Evolutionary conservation across 2,329 filamentous ascomycete species (phyloP).

Genomic region (Cordyceps javanica): DNA sequence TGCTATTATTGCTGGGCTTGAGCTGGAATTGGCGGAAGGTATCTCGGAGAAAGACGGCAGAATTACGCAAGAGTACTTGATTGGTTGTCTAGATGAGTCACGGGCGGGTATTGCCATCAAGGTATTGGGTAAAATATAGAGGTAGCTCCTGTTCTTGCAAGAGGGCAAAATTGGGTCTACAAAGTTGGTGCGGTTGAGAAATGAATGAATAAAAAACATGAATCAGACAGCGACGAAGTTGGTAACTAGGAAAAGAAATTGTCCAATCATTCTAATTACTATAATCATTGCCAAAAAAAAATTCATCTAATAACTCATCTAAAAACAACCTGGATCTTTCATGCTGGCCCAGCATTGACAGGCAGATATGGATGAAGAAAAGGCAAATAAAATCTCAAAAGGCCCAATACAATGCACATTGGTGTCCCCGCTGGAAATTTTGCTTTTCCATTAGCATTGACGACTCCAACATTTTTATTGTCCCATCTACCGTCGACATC

Average conservation of each 20-base stretch:
- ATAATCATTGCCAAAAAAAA: background rate
- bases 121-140: background rate
- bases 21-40: background rate
- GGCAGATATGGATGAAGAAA: background rate
- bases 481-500: constrained; percentile 24
- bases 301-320: background rate
- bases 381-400: background rate
- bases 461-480: constrained; percentile 17
- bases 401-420: background rate
- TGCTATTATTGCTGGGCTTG: background rate
- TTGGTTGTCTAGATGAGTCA: background rate
- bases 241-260: background rate
- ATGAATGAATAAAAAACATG: background rate
- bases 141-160: background rate
- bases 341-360: background rate
- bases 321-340: background rate
- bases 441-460: constrained; percentile 5
- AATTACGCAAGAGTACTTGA: background rate
- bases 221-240: background rate
- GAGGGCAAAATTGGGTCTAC: background rate
- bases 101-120: background rate
- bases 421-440: constrained; percentile 3
- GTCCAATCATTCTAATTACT: background rate
- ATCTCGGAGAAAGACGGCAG: background rate
- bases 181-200: background rate